Evolutionary conservation across 768 basidiomycete genomes (phyloP), one percentile per base, ranked within the genome.

Genomic region (Mrakia gelida): DNA sequence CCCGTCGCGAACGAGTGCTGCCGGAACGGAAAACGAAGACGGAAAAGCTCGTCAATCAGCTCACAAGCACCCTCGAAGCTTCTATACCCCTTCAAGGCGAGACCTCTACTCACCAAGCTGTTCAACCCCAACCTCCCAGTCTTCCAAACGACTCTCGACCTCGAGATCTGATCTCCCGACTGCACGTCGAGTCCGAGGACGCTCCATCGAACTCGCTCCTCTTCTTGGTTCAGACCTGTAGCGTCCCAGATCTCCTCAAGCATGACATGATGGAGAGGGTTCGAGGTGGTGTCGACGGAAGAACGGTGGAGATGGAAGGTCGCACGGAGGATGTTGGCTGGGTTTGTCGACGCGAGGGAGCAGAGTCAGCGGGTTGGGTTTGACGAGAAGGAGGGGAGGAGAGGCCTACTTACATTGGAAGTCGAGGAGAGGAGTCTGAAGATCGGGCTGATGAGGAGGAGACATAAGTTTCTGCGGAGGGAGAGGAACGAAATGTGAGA

Each of bases 111-210:
- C 81, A 92, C 92, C 84, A 95, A 83, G 82, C 92, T 93, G 80
- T 94, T 91, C 78, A 95, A 85, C 23, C 94, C 94, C 75, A 95
- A 86, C 63, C 92, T 86, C 7, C 94, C 94, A 41, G 91, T 91
- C 79, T 90, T 89, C 75, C 87, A 83, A 93, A 95, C 85, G 86
- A 81, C 91, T 89, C 83, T 95, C 92, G 11, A 87, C 56, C 32
- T 41, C 34, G 49, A 52, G 4, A 9, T 13, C 4, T 21, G 16
- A 16, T 52, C 65, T 23, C 32, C 45, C 26, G 26, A 28, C 28
- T 68, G n/a, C 11, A 73, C 30, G 16, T 88, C 87, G 81, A 95
- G 93, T 13, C 94, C 94, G 26, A 95, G 86, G 80, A 90, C 88
- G 59, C 88, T 87, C 93, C 93, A 95, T 83, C 91, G 91, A 72